Conservation (phyloP, 768 basidiomycete genomes). For the Naganishia onofrii region DNA sequence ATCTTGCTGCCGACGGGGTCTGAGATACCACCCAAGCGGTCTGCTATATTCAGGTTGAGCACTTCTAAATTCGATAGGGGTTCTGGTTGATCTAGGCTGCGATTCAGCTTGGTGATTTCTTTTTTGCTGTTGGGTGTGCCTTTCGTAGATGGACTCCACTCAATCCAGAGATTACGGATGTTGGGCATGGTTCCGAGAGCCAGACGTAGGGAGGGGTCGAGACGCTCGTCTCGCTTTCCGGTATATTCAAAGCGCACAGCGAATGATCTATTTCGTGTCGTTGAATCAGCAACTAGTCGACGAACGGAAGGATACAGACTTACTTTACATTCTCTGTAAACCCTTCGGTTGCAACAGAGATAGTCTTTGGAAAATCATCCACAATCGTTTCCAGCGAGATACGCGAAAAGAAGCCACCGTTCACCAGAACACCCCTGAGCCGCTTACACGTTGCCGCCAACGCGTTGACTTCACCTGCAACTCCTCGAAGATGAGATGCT, state of each 20-base stretch:
- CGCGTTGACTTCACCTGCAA: neutral
- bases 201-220: neutral
- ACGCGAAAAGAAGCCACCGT: neutral
- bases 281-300: neutral
- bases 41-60: neutral
- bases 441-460: neutral
- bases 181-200: neutral
- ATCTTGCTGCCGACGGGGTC: neutral
- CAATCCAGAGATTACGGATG: neutral
- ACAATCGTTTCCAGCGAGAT: neutral
- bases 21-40: neutral
- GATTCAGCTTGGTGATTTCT: neutral
- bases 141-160: neutral
- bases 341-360: neutral
- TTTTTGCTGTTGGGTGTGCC: neutral
- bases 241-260: neutral
- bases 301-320: neutral
- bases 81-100: neutral
- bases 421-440: neutral
- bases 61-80: neutral
- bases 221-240: neutral
- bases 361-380: neutral
- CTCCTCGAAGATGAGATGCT: neutral
- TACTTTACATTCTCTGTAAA: constrained; percentile 3
- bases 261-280: neutral